Conservation (phyloP, 2,329 filamentous ascomycete species). For the Fusarium sp. region DNA sequence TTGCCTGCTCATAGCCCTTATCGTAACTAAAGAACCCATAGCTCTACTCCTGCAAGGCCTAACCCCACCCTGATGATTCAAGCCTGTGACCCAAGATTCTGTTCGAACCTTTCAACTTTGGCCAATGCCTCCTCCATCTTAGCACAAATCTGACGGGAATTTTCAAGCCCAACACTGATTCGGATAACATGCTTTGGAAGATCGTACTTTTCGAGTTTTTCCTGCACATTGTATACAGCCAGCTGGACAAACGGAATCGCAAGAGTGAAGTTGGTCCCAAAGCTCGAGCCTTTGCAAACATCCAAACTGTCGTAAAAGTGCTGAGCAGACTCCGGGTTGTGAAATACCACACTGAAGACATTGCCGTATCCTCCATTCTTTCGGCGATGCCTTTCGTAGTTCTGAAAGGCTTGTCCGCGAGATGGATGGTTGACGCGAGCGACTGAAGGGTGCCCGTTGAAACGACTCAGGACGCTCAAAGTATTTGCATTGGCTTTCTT, state of each 20-base stretch:
- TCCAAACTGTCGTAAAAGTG: background rate
- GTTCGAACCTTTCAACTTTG: accelerated
- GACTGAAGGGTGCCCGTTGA: background rate
- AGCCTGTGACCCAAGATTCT: background rate
- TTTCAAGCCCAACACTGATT: background rate
- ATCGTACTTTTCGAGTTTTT: background rate
- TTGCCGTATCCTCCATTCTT: background rate
- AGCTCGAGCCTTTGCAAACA: background rate
- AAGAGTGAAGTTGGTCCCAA: background rate
- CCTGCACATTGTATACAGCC: background rate
- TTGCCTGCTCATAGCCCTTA: background rate
- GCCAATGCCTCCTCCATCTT: background rate
- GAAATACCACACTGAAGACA: background rate
- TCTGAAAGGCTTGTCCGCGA: too few species aligned
- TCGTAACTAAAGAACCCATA: too few species aligned
- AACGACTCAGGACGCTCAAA: background rate
- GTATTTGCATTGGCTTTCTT: background rate
- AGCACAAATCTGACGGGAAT: accelerated
- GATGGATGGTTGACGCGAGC: background rate
- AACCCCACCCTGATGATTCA: background rate
- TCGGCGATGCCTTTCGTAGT: background rate
- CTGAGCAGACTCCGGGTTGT: background rate
- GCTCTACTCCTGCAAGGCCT: too few species aligned
- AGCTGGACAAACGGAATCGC: background rate
- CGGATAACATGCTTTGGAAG: background rate